phyloP scores from a whole-genome alignment of 1,284 basidiomycete species.

The Ceratobasidium sp. region DNA sequence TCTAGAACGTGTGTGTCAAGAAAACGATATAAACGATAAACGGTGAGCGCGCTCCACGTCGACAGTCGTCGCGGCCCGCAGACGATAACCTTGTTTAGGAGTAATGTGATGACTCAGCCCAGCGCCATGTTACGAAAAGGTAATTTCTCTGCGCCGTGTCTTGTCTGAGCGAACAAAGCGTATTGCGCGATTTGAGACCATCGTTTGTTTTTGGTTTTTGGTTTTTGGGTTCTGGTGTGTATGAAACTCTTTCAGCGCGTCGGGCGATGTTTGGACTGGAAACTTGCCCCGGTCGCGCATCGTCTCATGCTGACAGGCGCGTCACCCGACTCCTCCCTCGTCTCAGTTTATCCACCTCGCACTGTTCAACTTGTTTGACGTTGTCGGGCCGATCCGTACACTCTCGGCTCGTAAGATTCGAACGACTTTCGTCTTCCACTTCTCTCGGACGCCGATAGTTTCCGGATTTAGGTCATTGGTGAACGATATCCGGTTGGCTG shows the following conservation, averaged over 20 bases:
- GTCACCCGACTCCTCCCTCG: constrained; percentile 7
- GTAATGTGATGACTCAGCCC: constrained; percentile 14
- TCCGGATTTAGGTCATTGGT: too few species aligned
- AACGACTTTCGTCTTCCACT: too few species aligned
- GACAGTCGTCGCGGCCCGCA: constrained; percentile 26
- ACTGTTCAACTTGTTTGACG: too few species aligned
- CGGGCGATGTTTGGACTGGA: neutral
- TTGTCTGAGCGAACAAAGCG: neutral
- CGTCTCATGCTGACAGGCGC: too few species aligned
- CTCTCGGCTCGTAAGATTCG: too few species aligned
- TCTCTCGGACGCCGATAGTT: too few species aligned
- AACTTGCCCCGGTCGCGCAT: neutral
- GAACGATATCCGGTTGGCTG: too few species aligned
- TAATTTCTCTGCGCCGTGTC: neutral
- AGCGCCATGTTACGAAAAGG: constrained; percentile 7
- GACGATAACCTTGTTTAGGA: neutral
- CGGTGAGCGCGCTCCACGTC: constrained; percentile 6
- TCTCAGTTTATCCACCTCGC: neutral
- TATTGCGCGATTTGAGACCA: neutral
- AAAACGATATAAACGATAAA: neutral
- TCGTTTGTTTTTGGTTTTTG: too few species aligned
- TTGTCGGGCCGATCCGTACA: too few species aligned
- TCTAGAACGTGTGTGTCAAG: neutral
- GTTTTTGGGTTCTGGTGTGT: too few species aligned
- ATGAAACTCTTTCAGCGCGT: too few species aligned